phyloP scores from a whole-genome alignment of 768 basidiomycete genomes.

The Mycena latifolia region DNA sequence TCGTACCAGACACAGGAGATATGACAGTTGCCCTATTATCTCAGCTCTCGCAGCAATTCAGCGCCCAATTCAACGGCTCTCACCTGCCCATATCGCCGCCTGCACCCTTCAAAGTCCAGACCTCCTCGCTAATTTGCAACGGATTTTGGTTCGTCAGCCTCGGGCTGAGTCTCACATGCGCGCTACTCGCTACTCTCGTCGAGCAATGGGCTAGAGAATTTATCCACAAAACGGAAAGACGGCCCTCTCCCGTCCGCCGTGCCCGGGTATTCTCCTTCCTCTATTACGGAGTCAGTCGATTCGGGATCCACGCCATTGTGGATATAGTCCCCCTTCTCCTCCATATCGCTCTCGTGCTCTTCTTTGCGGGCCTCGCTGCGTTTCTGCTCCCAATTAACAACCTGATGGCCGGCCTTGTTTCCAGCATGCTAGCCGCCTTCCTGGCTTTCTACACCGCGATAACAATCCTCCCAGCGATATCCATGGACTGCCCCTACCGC shows the following conservation, averaged over 20 bases:
- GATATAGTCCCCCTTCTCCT: too few relatives aligned
- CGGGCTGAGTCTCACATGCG: constrained; percentile 9
- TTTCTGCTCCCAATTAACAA: constrained; percentile 17
- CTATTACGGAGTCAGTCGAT: constrained; percentile 1
- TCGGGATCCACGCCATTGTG: too few relatives aligned
- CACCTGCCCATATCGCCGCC: not conserved
- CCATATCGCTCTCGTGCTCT: too few relatives aligned
- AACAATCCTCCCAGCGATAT: constrained; percentile 4
- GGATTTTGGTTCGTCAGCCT: constrained; percentile 15
- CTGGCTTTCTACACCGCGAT: constrained; percentile 2
- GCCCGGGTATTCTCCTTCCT: constrained; percentile 11
- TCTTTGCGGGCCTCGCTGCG: too few relatives aligned
- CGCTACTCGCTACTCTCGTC: constrained; percentile 10
- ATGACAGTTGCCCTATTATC: constrained; percentile 3
- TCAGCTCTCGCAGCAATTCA: not conserved
- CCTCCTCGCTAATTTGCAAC: not conserved
- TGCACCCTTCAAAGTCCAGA: not conserved
- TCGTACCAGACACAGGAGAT: not conserved
- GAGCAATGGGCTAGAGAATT: constrained; percentile 15
- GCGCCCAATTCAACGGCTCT: not conserved
- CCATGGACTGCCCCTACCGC: constrained; percentile 9
- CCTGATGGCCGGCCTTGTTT: constrained; percentile 1
- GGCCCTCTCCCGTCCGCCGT: not conserved
- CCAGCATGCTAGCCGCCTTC: not conserved
- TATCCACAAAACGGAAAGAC: constrained; percentile 9